Evolutionary conservation across 192 early-diverging fungal genomes (phyloP).

Genomic region (Backusella australiensis): DNA sequence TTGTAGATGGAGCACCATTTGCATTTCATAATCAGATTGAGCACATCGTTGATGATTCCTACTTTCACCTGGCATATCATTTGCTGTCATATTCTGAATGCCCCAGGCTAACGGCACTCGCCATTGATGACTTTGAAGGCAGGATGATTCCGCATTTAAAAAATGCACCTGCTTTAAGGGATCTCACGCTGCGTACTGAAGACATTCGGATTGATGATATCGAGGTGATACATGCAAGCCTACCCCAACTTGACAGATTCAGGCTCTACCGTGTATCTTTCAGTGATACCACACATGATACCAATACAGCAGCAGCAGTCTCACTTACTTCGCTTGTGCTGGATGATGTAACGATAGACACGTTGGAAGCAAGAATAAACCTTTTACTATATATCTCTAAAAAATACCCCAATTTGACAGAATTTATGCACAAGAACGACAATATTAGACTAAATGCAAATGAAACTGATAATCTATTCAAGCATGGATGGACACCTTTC

Average conservation of each 20-base stretch:
- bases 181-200: not conserved
- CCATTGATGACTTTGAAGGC: not conserved
- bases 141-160: not conserved
- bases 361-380: not conserved
- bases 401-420: not conserved
- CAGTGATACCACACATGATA: not conserved
- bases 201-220: not conserved
- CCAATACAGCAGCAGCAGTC: not conserved
- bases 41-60: not conserved
- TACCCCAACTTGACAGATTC: not conserved
- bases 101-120: not conserved
- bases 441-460: not conserved
- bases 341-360: not conserved
- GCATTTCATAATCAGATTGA: not conserved
- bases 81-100: not conserved
- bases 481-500: not conserved
- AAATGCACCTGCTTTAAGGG: not conserved
- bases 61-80: not conserved
- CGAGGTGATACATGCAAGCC: not conserved
- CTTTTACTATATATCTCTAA: not conserved
- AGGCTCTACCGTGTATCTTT: not conserved
- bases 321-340: not conserved
- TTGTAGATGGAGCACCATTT: not conserved
- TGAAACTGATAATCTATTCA: not conserved
- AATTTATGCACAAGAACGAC: not conserved